Percentiles rank a stretch among this genome's conserved stretches.
Evolutionary conservation across 2,329 filamentous ascomycete species (phyloP).

Genomic region (Nemania diffusa): DNA sequence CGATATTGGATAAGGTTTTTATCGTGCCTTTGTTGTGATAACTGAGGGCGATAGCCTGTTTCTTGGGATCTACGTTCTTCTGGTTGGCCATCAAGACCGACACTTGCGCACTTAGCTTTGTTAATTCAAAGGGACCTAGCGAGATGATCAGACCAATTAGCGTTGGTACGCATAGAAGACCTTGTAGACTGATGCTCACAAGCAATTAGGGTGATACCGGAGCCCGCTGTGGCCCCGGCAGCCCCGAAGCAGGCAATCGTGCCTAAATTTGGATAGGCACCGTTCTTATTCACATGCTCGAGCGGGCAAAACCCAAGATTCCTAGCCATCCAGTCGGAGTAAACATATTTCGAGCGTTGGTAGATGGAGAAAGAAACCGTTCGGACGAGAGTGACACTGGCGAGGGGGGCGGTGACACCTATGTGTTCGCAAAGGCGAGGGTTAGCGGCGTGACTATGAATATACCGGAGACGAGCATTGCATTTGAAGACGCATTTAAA

Average conservation of each 20-base stretch:
- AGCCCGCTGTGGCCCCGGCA: constrained; percentile 82
- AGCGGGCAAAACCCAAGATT: constrained; percentile 77
- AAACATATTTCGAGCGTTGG: constrained; percentile 77
- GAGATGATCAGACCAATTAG: constrained; percentile 30
- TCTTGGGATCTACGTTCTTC: constrained; percentile 60
- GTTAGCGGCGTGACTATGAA: constrained; percentile 27
- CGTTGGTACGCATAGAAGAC: neutral
- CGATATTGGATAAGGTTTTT: constrained; percentile 79
- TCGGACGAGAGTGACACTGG: constrained; percentile 79
- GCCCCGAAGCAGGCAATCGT: constrained; percentile 81
- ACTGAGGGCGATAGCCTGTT: constrained; percentile 70
- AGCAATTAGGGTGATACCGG: constrained; percentile 80
- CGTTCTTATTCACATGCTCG: constrained; percentile 74
- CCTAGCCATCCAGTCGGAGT: constrained; percentile 75
- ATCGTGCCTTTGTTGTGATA: constrained; percentile 83
- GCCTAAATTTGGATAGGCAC: constrained; percentile 76
- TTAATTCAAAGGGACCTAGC: constrained; percentile 82
- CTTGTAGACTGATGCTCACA: constrained; percentile 60
- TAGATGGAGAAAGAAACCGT: constrained; percentile 85
- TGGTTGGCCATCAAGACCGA: constrained; percentile 78
- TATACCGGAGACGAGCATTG: neutral
- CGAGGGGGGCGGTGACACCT: constrained; percentile 84
- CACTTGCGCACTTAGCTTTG: constrained; percentile 88
- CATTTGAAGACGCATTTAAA: neutral
- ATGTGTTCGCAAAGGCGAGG: constrained; percentile 16